Conservation (phyloP, 306 rosid species). For the Ormosia semicastrata region DNA sequence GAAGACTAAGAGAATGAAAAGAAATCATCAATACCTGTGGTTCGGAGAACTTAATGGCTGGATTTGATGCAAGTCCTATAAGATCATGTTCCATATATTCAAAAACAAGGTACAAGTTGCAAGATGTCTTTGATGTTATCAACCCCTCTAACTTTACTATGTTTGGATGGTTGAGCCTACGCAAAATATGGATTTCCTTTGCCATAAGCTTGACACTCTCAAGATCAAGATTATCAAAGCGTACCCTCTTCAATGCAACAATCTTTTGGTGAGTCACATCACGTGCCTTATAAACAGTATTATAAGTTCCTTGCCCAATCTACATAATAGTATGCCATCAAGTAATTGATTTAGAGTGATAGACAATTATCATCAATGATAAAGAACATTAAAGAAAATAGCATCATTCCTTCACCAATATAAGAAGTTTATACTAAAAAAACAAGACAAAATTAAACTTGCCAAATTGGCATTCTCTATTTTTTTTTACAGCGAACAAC, state of each 20-base stretch:
- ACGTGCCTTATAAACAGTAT: constrained; percentile 91
- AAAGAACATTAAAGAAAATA: neutral
- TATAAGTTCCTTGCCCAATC: constrained; percentile 99
- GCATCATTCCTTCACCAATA: neutral
- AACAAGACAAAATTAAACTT: neutral
- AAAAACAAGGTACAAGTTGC: constrained; percentile 88
- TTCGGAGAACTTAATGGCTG: constrained; percentile 75
- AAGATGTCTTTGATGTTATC: constrained; percentile 75
- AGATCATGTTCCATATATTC: constrained; percentile 99
- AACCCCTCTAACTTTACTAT: constrained; percentile 84
- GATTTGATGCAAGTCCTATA: constrained; percentile 83
- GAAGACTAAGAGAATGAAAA: constrained; percentile 9
- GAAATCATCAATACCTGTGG: constrained; percentile 65
- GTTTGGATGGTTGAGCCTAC: too few relatives aligned
- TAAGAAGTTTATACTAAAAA: constrained; percentile 13
- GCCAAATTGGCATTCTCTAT: neutral
- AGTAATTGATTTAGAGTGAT: constrained; percentile 3
- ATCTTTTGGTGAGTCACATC: constrained; percentile 63
- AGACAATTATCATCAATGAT: neutral
- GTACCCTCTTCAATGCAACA: too few relatives aligned
- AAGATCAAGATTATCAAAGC: too few relatives aligned
- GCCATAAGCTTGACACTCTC: too few relatives aligned
- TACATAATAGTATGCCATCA: constrained; percentile 45
- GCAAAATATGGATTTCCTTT: too few relatives aligned
- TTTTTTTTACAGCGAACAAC: too few relatives aligned